Percentiles rank a stretch among this genome's conserved stretches.
Conservation (phyloP, 169 alveolate genomes). For the Plasmodium coatneyi region DNA sequence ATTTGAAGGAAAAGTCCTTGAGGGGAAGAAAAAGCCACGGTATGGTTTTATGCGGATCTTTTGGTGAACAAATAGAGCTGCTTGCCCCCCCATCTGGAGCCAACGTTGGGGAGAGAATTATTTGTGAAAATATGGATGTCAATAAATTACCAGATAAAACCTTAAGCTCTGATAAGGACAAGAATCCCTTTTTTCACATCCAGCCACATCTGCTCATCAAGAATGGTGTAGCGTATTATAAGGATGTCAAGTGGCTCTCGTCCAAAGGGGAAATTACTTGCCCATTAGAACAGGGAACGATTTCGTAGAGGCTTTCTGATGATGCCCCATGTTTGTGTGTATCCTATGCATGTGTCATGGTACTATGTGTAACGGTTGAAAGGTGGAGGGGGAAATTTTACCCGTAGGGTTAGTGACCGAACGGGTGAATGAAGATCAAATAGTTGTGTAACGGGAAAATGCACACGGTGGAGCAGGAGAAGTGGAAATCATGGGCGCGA, state of each 20-base stretch:
- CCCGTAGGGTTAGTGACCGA: neutral
- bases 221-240: slow-evolving; percentile 56
- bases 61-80: slow-evolving; percentile 43
- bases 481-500: neutral
- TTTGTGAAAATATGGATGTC: slow-evolving; percentile 35
- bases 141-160: slow-evolving; percentile 44
- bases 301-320: slow-evolving; percentile 12
- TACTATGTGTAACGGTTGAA: neutral
- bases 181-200: slow-evolving; percentile 58
- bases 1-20: slow-evolving; percentile 84
- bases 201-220: slow-evolving; percentile 52
- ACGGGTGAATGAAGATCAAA: neutral
- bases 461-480: neutral
- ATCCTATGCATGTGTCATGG: neutral
- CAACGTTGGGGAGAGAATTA: slow-evolving; percentile 59
- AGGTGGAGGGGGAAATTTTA: neutral
- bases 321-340: neutral
- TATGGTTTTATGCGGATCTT: slow-evolving; percentile 83
- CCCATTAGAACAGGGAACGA: slow-evolving; percentile 42
- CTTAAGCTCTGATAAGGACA: slow-evolving; percentile 62
- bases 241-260: slow-evolving; percentile 34
- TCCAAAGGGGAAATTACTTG: slow-evolving; percentile 64
- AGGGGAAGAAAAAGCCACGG: slow-evolving; percentile 88
- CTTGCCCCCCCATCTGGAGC: slow-evolving; percentile 63
- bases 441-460: neutral